Conservation (phyloP, 495 filamentous ascomycete species). For the Rostrohypoxylon terebratum region DNA sequence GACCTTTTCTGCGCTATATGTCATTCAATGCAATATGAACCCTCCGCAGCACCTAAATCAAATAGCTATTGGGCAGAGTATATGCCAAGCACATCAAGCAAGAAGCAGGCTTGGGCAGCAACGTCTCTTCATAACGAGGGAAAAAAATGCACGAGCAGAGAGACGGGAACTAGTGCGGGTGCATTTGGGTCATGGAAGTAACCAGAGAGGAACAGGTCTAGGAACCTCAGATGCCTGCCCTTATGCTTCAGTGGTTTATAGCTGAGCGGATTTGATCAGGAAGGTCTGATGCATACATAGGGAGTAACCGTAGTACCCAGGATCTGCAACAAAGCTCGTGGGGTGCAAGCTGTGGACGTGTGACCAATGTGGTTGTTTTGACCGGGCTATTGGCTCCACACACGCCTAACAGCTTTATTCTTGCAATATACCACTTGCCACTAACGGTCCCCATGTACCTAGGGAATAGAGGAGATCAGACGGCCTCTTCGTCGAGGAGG, state of each 20-base stretch:
- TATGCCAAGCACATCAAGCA: constrained; percentile 42
- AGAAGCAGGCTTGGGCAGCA: constrained; percentile 47
- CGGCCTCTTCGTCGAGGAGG: constrained; percentile 65
- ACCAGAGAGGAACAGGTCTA: constrained; percentile 37
- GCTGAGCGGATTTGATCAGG: constrained; percentile 42
- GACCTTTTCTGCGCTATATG: constrained; percentile 46
- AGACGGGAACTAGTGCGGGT: constrained; percentile 45
- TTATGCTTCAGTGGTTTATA: constrained; percentile 45
- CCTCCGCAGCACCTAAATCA: constrained; percentile 41
- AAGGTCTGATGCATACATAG: constrained; percentile 43
- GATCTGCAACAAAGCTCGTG: constrained; percentile 53
- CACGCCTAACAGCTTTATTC: constrained; percentile 51
- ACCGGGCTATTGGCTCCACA: constrained; percentile 54
- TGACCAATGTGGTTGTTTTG: constrained; percentile 52
- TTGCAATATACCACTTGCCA: constrained; percentile 50
- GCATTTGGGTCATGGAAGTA: constrained; percentile 42
- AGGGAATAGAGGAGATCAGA: constrained; percentile 51
- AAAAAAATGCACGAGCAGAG: constrained; percentile 40
- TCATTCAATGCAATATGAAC: constrained; percentile 49
- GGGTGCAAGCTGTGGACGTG: constrained; percentile 50
- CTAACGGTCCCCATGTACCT: constrained; percentile 48
- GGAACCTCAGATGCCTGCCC: constrained; percentile 41
- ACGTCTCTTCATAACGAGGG: constrained; percentile 40
- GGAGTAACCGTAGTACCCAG: constrained; percentile 47
- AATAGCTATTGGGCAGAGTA: constrained; percentile 41